Percentiles rank a stretch among this genome's conserved stretches.
Evolutionary conservation across 2,329 filamentous ascomycete species (phyloP).

Genomic region (Epichloe sibirici): DNA sequence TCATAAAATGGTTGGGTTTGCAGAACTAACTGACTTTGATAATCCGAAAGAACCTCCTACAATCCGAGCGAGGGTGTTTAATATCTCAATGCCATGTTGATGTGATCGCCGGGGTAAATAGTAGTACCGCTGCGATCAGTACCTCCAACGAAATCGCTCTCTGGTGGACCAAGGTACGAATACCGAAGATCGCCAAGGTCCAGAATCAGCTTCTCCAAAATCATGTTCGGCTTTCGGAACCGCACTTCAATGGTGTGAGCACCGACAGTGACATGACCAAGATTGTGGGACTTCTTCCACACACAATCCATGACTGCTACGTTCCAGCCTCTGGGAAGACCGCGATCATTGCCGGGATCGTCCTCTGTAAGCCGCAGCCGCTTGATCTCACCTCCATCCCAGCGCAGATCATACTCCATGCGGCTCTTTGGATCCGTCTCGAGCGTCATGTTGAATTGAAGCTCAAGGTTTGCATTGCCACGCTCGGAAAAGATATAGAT

Average conservation of each 20-base stretch:
- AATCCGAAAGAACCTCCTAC: background rate
- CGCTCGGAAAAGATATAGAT: constrained; percentile 19
- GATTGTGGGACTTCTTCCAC: constrained; percentile 30
- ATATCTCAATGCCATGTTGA: constrained; percentile 4
- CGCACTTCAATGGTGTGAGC: constrained; percentile 18
- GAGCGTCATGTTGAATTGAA: constrained; percentile 29
- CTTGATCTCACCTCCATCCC: constrained; percentile 28
- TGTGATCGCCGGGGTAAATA: constrained; percentile 1
- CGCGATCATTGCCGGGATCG: constrained; percentile 16
- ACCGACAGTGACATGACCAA: constrained; percentile 14
- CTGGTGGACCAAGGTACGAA: constrained; percentile 24
- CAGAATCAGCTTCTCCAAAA: constrained; percentile 25
- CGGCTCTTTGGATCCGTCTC: constrained; percentile 37
- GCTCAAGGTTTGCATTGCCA: constrained; percentile 14
- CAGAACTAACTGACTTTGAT: no score
- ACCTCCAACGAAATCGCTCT: constrained; percentile 13
- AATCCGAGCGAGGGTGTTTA: background rate
- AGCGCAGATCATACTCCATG: constrained; percentile 36
- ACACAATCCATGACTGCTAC: constrained; percentile 35
- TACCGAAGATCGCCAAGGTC: constrained; percentile 19
- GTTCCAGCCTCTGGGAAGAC: constrained; percentile 35
- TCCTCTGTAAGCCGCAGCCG: constrained; percentile 20
- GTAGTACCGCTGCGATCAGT: background rate
- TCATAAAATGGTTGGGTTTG: no score
- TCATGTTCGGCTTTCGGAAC: constrained; percentile 21